Conservation (phyloP, 2,329 filamentous ascomycete species). For the Fusarium sp. region DNA sequence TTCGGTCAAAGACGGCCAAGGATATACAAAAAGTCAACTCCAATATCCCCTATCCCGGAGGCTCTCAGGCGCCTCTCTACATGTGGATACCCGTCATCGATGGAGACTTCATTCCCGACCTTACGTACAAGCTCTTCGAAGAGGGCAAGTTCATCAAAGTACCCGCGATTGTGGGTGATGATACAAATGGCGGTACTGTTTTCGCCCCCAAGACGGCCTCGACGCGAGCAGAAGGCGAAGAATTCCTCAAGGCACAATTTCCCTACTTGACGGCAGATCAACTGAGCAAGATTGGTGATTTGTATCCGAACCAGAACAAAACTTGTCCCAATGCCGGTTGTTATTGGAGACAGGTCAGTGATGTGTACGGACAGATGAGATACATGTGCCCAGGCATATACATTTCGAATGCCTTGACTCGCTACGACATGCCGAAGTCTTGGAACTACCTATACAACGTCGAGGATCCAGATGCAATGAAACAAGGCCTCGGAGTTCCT, state of each 20-base stretch:
- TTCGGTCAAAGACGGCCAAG: constrained; percentile 56
- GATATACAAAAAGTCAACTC: constrained; percentile 58
- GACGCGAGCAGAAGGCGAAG: constrained; percentile 48
- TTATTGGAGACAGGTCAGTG: constrained; percentile 53
- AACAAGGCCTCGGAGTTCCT: constrained; percentile 70
- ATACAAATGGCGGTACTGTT: constrained; percentile 53
- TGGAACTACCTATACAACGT: constrained; percentile 81
- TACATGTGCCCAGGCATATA: constrained; percentile 52
- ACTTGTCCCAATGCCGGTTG: constrained; percentile 49
- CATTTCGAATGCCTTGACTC: constrained; percentile 45
- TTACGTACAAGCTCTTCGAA: constrained; percentile 61
- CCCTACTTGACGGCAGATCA: constrained; percentile 49
- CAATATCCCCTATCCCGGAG: constrained; percentile 50
- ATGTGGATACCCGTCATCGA: constrained; percentile 69
- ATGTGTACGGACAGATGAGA: constrained; percentile 51
- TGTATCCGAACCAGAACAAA: constrained; percentile 52
- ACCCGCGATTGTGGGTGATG: constrained; percentile 62
- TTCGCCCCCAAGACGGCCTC: constrained; percentile 49
- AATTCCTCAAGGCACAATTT: constrained; percentile 51
- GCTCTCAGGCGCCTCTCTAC: constrained; percentile 55
- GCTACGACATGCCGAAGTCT: constrained; percentile 53
- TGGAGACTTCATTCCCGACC: constrained; percentile 61
- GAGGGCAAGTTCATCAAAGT: constrained; percentile 65
- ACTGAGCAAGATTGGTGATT: constrained; percentile 47
- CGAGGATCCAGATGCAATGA: constrained; percentile 65